Evolutionary conservation across 371 early-diverging fungal species (phyloP), one percentile per base, ranked within the genome.

Genomic region (Saksenaea vasiformis): DNA sequence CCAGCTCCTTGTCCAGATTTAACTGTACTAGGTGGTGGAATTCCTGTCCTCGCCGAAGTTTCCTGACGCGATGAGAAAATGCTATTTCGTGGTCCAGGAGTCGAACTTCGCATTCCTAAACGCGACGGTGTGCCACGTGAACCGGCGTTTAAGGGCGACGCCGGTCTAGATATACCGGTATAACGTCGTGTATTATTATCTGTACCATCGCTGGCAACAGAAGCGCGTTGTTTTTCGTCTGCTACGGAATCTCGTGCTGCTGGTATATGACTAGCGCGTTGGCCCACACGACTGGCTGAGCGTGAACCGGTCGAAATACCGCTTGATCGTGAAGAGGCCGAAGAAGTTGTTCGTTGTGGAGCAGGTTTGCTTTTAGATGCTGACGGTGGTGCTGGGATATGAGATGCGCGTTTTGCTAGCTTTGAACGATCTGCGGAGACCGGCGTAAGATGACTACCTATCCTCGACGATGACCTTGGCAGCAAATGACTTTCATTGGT

Each of bases 401-500:
- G 51, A 1, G 51, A 47, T 22, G 51, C 51, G 22, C 51, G 51
- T 47, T 47, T 47, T 47, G 51, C 51, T n/a, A 47, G 11, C 24
- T 47, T 47, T 47, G 51, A 47, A 5, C 51, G 51, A 5, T 47
- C 51, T 47, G 51, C 51, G 11, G 51, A 47, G 51, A n/a, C 22
- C 3, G 51, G 51, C 22, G 51, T 47, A 47, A 47, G 51, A 11
- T 47, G 51, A 19, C 19, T 22, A 19, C 51, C 66, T 3, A 60
- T 41, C 31, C 60, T 56, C 26, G 61, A 58, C 10, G 36, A 31
- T 8, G 63, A 41, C 35, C 56, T 58, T 31, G 60, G 37, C 31
- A 47, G 22, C 7, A 47, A 22, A 22, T 47, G 51, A 22, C 51
- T 47, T 17, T 47, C 51, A 22, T 22, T 22, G n/a, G 63, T 41